Base-by-base conservation (phyloP, 2,329 filamentous ascomycete genomes). In the Stylonectria norvegica region DNA sequence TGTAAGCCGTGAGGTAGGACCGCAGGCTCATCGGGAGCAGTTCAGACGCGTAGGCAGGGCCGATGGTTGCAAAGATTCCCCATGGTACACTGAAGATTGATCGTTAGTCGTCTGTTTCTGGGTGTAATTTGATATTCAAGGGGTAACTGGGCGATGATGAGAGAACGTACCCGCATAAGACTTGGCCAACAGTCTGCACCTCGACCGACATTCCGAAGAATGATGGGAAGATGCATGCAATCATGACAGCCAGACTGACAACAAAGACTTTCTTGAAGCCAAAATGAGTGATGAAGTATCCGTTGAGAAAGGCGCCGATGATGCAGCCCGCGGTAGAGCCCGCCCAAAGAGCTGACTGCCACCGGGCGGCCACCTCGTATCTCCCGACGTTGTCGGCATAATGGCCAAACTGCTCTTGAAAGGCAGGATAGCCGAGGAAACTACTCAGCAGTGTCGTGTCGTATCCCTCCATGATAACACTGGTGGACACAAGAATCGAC, bases 41-140 rank as follows among this genome's bases (percentile, higher is more conserved):
- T 29, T 47, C 45, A 2, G 38, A 42, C 5, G 43, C 34, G 15
- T 43, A 47, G 2, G 43, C 40, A 4, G 43, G 36, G 3, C 36
- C 43, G 10, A 43, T 77, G 44, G 75, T 74, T 46, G 79, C 77
- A 60, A 80, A 80, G 53, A 80, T 71, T 15, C 78, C 78, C 78
- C 78, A 81, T 42, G 76, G 27, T 79, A 57, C 45, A 76, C 77
- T 56, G 77, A 73, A 32, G 79, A 64, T 30, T n/a, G n/a, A n/a
- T n/a, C n/a, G n/a, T n/a, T n/a, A n/a, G n/a, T n/a, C n/a, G n/a
- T n/a, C n/a, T n/a, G n/a, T n/a, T n/a, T n/a, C n/a, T n/a, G n/a
- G n/a, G n/a, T n/a, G n/a, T n/a, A n/a, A n/a, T n/a, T n/a, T n/a
- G n/a, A n/a, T n/a, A n/a, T n/a, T n/a, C n/a, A n/a, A n/a, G n/a